Conservation (phyloP, 169 alveolate species). For the Prorocentrum cordatum region DNA sequence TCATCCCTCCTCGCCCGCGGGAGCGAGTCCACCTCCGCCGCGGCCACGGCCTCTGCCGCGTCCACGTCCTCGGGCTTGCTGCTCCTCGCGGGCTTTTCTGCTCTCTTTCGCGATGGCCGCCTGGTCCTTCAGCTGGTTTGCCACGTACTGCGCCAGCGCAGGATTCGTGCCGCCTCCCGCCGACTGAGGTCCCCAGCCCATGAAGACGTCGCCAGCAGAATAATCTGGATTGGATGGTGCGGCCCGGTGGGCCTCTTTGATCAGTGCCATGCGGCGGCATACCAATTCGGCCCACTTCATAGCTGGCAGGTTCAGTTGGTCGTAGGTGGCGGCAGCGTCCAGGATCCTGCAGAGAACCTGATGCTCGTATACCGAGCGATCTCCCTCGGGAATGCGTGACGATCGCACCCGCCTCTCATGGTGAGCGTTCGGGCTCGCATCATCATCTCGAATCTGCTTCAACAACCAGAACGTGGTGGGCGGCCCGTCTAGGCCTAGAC, state of each 20-base stretch:
- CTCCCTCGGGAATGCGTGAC: background rate
- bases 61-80: too few relatives aligned
- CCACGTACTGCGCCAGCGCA: too few relatives aligned
- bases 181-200: slow-evolving; percentile 35
- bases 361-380: slow-evolving; percentile 7
- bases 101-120: too few relatives aligned
- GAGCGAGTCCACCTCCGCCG: too few relatives aligned
- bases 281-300: background rate
- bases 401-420: slow-evolving; percentile 12
- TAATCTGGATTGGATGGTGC: background rate
- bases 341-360: background rate
- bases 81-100: too few relatives aligned
- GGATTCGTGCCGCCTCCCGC: too few relatives aligned
- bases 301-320: background rate
- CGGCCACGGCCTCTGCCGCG: too few relatives aligned
- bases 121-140: too few relatives aligned
- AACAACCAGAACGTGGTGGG: background rate
- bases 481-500: background rate
- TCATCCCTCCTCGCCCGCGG: too few relatives aligned
- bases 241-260: background rate
- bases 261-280: background rate
- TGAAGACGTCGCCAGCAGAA: background rate
- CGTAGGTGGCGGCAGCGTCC: background rate
- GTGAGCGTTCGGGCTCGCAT: background rate
- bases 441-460: background rate